Evolutionary conservation across 2,329 filamentous ascomycete genomes (phyloP).

Genomic region (Cordyceps tenuipes): DNA sequence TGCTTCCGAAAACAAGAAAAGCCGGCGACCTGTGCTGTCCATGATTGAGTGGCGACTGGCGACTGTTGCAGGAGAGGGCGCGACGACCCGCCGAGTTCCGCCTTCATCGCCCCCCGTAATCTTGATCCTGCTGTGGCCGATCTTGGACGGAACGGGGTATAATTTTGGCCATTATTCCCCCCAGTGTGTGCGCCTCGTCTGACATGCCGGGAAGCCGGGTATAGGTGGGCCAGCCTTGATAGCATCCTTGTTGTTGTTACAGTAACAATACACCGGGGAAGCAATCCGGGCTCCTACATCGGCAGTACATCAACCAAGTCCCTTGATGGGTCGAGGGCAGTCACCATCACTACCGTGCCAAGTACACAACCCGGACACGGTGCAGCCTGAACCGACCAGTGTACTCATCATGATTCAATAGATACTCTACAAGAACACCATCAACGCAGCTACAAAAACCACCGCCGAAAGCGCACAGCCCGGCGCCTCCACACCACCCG

Average conservation of each 20-base stretch:
- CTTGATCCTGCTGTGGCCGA: neutral
- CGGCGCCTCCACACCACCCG: neutral
- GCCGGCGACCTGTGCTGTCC: neutral
- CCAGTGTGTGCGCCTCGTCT: neutral
- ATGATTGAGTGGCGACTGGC: neutral
- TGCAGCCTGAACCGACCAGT: too few relatives aligned
- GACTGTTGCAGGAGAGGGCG: neutral
- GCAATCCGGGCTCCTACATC: too few relatives aligned
- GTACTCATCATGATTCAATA: neutral
- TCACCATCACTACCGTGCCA: too few relatives aligned
- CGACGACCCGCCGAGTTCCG: neutral
- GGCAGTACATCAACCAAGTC: too few relatives aligned
- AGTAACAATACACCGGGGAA: too few relatives aligned
- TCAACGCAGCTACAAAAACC: neutral
- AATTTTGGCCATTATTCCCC: neutral
- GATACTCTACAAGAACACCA: neutral
- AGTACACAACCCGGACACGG: too few relatives aligned
- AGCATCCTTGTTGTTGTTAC: too few relatives aligned
- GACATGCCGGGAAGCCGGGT: neutral
- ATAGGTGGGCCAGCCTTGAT: too few relatives aligned
- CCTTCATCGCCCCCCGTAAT: neutral
- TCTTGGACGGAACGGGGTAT: neutral
- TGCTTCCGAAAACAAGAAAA: neutral
- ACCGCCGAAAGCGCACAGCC: neutral
- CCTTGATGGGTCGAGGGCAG: too few relatives aligned